Evolutionary conservation across 139 green algal species (phyloP), one percentile per base, ranked within the genome.

Genomic region (Nannochloris sp.): DNA sequence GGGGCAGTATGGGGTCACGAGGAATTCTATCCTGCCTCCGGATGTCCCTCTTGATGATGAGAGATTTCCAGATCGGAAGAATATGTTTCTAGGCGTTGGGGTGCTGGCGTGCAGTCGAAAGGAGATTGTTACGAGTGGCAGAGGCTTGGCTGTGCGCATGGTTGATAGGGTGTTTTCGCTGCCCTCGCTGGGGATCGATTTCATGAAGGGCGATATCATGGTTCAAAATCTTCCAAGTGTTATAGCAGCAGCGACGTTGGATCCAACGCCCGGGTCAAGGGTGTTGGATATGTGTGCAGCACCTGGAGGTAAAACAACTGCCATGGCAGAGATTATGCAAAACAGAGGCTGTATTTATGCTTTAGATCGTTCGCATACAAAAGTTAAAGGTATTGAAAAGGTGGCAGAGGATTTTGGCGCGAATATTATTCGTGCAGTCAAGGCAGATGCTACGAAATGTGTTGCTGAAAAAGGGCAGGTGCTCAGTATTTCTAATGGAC

Each of bases 251-350:
- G 48, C 67, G 3, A 83, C 75, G 56, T 61, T 82, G 25, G 65
- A 36, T 5, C 55, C 64, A 4, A 23, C 23, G 11, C 68, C 74
- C 2, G 66, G 66, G 4, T 79, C 80, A 2, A 53, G 74, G 14
- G 89, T 84, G 11, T 76, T 97, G 23, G 57, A 70, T 43, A 78
- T 97, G 92, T 97, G 91, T 44, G 92, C 90, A 1, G 86, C 90
- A 4, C 90, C 90, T 6, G 90, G 88, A 8, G 90, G 91, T 44
- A 97, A 97, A 70, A 85, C 86, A 48, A 96, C 88, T 3, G 79
- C 90, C 44, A 56, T 97, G 25, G 91, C 88, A 12, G 63, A 87
- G 67, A 73, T 90, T 14, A 96, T 97, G 89, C 14, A 40, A 2
- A 61, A 91, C 63, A 15, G 56, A n/a, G 88, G 88, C 2, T 62